phyloP scores from a whole-genome alignment of 2,329 filamentous ascomycete species.

The Trichoderma harzianum region DNA sequence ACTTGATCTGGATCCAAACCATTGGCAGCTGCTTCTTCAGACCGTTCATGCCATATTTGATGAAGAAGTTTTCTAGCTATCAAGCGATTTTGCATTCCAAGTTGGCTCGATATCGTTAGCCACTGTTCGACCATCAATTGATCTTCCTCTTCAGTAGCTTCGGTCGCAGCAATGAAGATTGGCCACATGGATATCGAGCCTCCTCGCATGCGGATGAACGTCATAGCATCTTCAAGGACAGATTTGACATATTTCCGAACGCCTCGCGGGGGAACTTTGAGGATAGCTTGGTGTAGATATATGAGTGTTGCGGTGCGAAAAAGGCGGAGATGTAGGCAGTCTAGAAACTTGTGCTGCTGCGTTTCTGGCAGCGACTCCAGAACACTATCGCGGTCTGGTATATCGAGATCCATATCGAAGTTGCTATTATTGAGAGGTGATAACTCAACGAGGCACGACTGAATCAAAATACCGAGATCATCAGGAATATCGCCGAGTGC shows the following conservation, averaged over 20 bases:
- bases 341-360: background rate
- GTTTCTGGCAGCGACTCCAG: background rate
- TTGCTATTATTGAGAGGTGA: background rate
- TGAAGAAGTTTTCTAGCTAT: background rate
- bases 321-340: background rate
- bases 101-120: background rate
- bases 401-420: background rate
- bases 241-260: background rate
- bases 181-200: slow-evolving; percentile 7
- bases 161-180: slow-evolving; percentile 7
- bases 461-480: background rate
- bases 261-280: background rate
- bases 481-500: background rate
- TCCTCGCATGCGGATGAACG: background rate
- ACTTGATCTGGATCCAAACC: background rate
- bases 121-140: slow-evolving; percentile 3
- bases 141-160: background rate
- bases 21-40: background rate
- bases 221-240: background rate
- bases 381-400: background rate
- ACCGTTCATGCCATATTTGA: background rate
- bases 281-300: slow-evolving; percentile 3
- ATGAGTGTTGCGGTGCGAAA: slow-evolving; percentile 3
- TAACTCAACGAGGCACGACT: background rate
- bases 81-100: slow-evolving; percentile 1